These are phyloP conservation scores for Geranium brycei DNA, from an alignment of 345 rosid species.

Conservation along the genomic window DNA sequence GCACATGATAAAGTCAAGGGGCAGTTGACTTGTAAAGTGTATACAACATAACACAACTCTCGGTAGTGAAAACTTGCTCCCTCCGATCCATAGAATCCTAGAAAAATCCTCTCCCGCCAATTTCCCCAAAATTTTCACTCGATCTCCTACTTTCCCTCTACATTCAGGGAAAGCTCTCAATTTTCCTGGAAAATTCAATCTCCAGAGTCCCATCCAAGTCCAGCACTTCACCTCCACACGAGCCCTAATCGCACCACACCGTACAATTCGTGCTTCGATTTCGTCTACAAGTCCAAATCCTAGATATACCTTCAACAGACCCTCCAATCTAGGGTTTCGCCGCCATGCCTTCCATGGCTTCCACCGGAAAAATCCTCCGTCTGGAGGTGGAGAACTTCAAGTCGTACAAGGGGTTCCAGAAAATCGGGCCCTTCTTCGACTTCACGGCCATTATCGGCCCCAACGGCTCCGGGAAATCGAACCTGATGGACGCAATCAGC, in stretches of 20 bases:
- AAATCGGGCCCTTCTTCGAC: constrained; percentile 85
- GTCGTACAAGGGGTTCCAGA: constrained; percentile 79
- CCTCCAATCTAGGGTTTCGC: not conserved
- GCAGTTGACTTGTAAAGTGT: not conserved
- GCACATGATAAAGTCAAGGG: no score
- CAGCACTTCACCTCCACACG: not conserved
- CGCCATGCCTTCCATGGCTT: constrained; percentile 53
- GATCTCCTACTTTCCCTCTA: not conserved
- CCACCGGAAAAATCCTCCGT: constrained; percentile 63
- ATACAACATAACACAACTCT: not conserved
- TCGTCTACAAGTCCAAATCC: not conserved
- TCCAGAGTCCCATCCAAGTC: not conserved
- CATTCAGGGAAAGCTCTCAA: not conserved
- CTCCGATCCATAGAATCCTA: not conserved
- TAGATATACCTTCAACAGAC: not conserved
- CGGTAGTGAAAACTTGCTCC: not conserved
- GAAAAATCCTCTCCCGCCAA: not conserved
- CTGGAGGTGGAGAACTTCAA: constrained; percentile 94
- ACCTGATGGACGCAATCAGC: constrained; percentile 97
- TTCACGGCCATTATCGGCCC: constrained; percentile 98
- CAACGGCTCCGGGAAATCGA: constrained; percentile 93
- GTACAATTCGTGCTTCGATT: not conserved
- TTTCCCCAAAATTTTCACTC: not conserved
- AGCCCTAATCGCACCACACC: not conserved
- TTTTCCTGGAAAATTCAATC: not conserved